Evolutionary conservation across 345 rosid genomes (phyloP).

Genomic region (Noccaea caerulescens): DNA sequence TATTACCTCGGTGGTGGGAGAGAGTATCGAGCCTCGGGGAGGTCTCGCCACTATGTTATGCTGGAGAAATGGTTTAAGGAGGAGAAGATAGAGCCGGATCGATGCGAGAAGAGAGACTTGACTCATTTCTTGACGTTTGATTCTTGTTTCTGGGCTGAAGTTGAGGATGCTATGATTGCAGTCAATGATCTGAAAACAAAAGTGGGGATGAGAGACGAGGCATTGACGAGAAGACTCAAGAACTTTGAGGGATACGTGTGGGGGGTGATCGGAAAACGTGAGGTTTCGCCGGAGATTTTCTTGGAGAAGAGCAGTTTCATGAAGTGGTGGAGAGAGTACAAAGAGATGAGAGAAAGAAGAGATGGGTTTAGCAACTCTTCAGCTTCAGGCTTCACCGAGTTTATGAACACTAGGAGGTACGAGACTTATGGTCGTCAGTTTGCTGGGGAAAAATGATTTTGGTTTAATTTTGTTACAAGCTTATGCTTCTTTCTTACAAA

Average conservation of each 20-base stretch:
- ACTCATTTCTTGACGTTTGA: slow-evolving; percentile 49
- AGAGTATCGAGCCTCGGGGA: slow-evolving; percentile 48
- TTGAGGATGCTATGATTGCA: slow-evolving; percentile 61
- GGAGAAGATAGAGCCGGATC: not conserved
- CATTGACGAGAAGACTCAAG: slow-evolving; percentile 13
- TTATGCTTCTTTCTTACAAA: too few species aligned
- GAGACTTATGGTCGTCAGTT: slow-evolving; percentile 34
- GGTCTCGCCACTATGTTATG: slow-evolving; percentile 55
- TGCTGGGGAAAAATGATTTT: too few species aligned
- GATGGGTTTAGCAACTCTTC: slow-evolving; percentile 3
- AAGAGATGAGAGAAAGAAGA: slow-evolving; percentile 32
- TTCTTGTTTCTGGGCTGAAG: slow-evolving; percentile 86
- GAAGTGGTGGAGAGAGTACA: slow-evolving; percentile 68
- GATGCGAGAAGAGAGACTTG: slow-evolving; percentile 35
- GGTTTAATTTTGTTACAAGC: too few species aligned
- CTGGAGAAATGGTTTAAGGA: slow-evolving; percentile 56
- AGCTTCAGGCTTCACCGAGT: slow-evolving; percentile 41
- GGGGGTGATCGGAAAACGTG: slow-evolving; percentile 46
- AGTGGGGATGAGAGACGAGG: slow-evolving; percentile 6
- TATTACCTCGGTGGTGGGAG: slow-evolving; percentile 44
- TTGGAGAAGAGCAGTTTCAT: slow-evolving; percentile 60
- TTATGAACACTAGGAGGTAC: slow-evolving; percentile 48
- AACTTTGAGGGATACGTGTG: slow-evolving; percentile 51
- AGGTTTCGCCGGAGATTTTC: slow-evolving; percentile 77
- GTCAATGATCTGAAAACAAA: slow-evolving; percentile 27